Base-by-base conservation (phyloP, 495 filamentous ascomycete genomes). In the Staphylotrichum longicolle region DNA sequence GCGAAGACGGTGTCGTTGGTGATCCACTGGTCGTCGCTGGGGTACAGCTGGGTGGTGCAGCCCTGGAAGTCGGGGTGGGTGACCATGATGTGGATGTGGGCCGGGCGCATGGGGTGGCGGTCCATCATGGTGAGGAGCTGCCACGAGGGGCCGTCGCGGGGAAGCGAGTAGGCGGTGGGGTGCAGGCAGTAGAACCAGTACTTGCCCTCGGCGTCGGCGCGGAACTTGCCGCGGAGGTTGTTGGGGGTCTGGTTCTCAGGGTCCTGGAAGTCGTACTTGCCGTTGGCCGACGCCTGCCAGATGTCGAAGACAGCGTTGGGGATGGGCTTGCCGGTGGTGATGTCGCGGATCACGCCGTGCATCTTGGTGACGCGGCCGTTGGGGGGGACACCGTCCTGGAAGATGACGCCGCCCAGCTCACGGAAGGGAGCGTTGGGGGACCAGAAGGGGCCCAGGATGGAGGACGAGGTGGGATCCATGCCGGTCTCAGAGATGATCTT, bases 251-350 rank as follows among this genome's bases (percentile, higher is more conserved):
- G 89, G 74, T 82, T 81, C 41, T 85, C 78, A 42, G 88, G 86
- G 75, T 93, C 90, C 77, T 94, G 90, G 85, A 91, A 91, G 74
- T 94, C 90, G 83, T 94, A 94, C 71, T 88, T 84, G 69, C 89
- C 89, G 79, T 93, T 94, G 75, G 88, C 80, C 7, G 84, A 88
- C 45, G 89, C 88, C 72, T 94, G 88, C 90, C 90, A 94, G 79
- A 92, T 87, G 73, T 94, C 90, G 70, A 93, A 83, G 57, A 88
- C 85, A 68, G 88, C 89, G 67, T 75, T 75, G 51, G 77, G 82
- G 72, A 93, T 87, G 58, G 86, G 86, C 75, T 83, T 79, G 66
- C 86, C 85, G 30, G 89, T 91, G 56, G 84, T 81, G 69, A 91
- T 82, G 75, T 93, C 89, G 59, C 72, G 78, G 66, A 93, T 82